Evolutionary conservation across 495 filamentous ascomycete species (phyloP), one percentile per base, ranked within the genome.

Genomic region (Bacidia gigantensis): DNA sequence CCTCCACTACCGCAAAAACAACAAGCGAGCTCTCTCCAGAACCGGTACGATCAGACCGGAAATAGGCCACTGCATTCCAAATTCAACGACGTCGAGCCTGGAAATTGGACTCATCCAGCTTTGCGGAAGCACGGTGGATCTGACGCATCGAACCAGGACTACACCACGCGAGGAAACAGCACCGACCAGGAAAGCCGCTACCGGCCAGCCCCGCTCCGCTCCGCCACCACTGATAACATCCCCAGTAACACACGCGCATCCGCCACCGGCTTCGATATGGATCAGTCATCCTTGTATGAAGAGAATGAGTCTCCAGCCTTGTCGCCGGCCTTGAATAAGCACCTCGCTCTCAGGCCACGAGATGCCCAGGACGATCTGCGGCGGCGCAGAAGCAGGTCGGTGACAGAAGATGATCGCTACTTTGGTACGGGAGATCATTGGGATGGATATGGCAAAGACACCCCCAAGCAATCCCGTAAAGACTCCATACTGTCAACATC

Each of bases 361-460:
- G 52, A 58, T n/a, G 43, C 52, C 11, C 47, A 44, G 20, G 53
- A 32, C 2, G 45, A 29, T 7, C 14, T 29, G 35, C 25, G 47
- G 21, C 46, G 55, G 32, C 55, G 41, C 26, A 45, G 56, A 49
- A 58, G 56, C 52, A 58, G 56, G 44, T 58, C 56, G 41, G 56
- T 39, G 7, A 54, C 56, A 11, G 51, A 57, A 29, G 47, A 55
- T 2, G 54, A 50, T 41, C 24, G 25, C 24, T 58, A 58, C 22
- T 38, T 54, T 26, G 48, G 47, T 1, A 53, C n/a, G 0, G 52
- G 49, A 2, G 51, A 54, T 23, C 48, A 58, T 14, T 55, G 49
- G 49, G 50, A 56, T 42, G 43, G 20, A 11, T 51, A 55, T 3
- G 49, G 46, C 40, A 58, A 52, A 38, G 52, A 58, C 46, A 45